Conservation (phyloP, 2,329 filamentous ascomycete species). For the Oidium heveae region DNA sequence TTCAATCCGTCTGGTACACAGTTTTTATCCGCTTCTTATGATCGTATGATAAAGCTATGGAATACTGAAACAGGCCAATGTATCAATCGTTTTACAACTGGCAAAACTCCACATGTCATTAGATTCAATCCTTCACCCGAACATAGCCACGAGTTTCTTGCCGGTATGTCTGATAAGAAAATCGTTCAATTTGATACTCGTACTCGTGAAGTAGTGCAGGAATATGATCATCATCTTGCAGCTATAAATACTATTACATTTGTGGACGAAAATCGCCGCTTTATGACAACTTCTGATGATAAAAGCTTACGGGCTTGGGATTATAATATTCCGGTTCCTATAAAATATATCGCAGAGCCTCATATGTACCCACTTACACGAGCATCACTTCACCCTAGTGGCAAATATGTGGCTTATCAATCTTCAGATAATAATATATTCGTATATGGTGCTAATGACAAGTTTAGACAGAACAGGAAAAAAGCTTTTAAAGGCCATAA, state of each 20-base stretch:
- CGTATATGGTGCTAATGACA: slow-evolving; percentile 82
- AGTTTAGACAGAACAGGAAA: slow-evolving; percentile 92
- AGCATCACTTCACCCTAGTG: slow-evolving; percentile 58
- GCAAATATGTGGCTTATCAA: slow-evolving; percentile 88
- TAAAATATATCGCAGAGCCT: slow-evolving; percentile 93
- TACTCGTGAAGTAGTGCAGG: slow-evolving; percentile 58
- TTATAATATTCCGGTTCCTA: slow-evolving; percentile 91
- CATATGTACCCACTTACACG: slow-evolving; percentile 96
- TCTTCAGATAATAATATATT: slow-evolving; percentile 89
- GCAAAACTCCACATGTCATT: slow-evolving; percentile 85
- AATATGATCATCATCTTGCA: slow-evolving; percentile 96
- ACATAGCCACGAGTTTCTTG: slow-evolving; percentile 69
- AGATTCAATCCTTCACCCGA: slow-evolving; percentile 68
- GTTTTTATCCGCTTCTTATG: slow-evolving; percentile 80
- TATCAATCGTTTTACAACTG: slow-evolving; percentile 67
- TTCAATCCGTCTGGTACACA: slow-evolving; percentile 64
- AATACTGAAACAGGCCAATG: slow-evolving; percentile 89
- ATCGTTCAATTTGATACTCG: slow-evolving; percentile 92
- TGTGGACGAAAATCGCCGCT: slow-evolving; percentile 77
- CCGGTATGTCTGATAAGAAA: slow-evolving; percentile 96
- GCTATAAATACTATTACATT: slow-evolving; percentile 96
- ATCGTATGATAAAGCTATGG: slow-evolving; percentile 93
- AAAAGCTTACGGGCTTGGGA: slow-evolving; percentile 94
- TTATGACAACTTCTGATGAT: slow-evolving; percentile 95
- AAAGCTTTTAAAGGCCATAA: slow-evolving; percentile 94